A percentile compares a stretch with the other conserved stretches of the same genome.
Evolutionary conservation across 495 filamentous ascomycete species (phyloP).

Genomic region (Aspergillus sparsus): DNA sequence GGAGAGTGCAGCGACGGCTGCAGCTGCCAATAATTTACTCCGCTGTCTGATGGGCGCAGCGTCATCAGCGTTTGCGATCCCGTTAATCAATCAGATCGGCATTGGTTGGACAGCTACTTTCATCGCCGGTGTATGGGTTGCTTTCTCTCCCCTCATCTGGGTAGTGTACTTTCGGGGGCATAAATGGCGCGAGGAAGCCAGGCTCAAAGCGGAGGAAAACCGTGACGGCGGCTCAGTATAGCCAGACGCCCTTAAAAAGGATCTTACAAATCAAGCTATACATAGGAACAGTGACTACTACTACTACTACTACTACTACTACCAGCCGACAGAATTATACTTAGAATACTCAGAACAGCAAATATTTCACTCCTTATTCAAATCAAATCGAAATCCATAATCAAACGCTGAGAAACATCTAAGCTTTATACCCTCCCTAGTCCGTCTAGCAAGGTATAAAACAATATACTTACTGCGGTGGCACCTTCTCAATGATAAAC

Average conservation of each 20-base stretch:
- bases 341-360: too few relatives aligned
- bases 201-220: background rate
- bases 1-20: slow-evolving; percentile 41
- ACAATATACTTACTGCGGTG: background rate
- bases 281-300: too few relatives aligned
- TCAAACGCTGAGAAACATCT: too few relatives aligned
- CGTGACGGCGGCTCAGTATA: too few relatives aligned
- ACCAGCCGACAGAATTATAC: too few relatives aligned
- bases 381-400: too few relatives aligned
- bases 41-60: slow-evolving; percentile 49
- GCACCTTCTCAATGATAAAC: slow-evolving; percentile 9
- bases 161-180: slow-evolving; percentile 36
- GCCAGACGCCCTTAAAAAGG: too few relatives aligned
- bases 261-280: too few relatives aligned
- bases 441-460: too few relatives aligned
- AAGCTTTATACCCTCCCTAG: too few relatives aligned
- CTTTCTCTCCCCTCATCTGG: slow-evolving; percentile 37
- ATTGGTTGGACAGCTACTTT: slow-evolving; percentile 51
- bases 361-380: too few relatives aligned
- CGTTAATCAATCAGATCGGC: slow-evolving; percentile 46
- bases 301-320: too few relatives aligned
- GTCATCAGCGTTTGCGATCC: slow-evolving; percentile 39
- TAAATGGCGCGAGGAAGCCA: slow-evolving; percentile 34
- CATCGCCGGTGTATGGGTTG: slow-evolving; percentile 35
- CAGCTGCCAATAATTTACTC: slow-evolving; percentile 50